These are phyloP conservation scores for Sequoia sempervirens DNA, from an alignment of 75 land plant genomes.

Conservation along the genomic window DNA sequence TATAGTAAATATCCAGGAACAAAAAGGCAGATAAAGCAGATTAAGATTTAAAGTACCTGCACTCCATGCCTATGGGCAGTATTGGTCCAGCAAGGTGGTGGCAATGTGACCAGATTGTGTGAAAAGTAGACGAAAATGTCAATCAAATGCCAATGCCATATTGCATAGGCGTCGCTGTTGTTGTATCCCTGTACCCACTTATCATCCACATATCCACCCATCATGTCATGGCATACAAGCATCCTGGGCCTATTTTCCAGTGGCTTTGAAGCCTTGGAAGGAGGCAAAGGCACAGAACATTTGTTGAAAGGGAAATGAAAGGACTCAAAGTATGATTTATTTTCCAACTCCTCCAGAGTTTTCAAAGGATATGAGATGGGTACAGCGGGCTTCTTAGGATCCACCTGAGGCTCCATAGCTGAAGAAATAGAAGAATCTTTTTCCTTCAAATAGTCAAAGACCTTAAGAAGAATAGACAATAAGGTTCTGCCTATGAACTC, in stretches of 20 bases:
- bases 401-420: constrained; percentile 17
- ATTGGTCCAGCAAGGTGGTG: constrained; percentile 93
- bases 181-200: constrained; percentile 75
- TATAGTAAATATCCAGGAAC: not conserved
- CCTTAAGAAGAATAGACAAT: not conserved
- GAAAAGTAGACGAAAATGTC: constrained; percentile 96
- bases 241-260: constrained; percentile 42
- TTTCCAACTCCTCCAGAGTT: constrained; percentile 50
- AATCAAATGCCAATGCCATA: constrained; percentile 93
- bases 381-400: constrained; percentile 25
- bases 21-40: not conserved
- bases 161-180: constrained; percentile 57
- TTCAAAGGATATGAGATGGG: constrained; percentile 74
- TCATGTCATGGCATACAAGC: constrained; percentile 90
- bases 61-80: constrained; percentile 93
- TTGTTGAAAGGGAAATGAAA: constrained; percentile 65
- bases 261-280: not conserved
- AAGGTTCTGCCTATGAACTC: not conserved
- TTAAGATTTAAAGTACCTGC: constrained; percentile 33
- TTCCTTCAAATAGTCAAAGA: not conserved
- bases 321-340: constrained; percentile 56
- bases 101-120: constrained; percentile 73
- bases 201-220: constrained; percentile 78
- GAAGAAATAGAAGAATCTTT: not conserved
- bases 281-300: constrained; percentile 40